Percentiles rank a stretch among this genome's conserved stretches.
These are phyloP conservation scores for Sphagnum fallax DNA, from an alignment of 228 moss, liverwort and hornwort species.

Conservation along the genomic window DNA sequence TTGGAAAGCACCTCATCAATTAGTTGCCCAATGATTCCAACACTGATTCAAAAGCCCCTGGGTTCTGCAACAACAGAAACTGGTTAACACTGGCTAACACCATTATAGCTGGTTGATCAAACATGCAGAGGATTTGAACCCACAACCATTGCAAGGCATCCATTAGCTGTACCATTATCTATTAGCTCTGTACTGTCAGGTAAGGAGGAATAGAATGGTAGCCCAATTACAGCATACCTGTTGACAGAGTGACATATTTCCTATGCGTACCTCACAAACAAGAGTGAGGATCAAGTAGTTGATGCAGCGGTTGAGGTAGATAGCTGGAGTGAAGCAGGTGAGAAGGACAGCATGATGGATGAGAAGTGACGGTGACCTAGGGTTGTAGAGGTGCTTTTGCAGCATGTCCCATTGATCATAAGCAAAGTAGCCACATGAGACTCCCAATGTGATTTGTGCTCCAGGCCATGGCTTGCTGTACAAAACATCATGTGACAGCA, in stretches of 20 bases:
- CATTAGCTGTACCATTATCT: neutral
- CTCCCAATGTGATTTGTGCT: constrained; percentile 48
- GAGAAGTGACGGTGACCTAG: constrained; percentile 64
- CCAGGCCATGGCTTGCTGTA: constrained; percentile 65
- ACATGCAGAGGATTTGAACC: too few species aligned
- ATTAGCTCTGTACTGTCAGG: neutral
- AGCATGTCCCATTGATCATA: constrained; percentile 99
- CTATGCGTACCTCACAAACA: constrained; percentile 58
- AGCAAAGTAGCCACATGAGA: constrained; percentile 78
- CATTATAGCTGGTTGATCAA: too few species aligned
- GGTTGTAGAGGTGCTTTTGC: constrained; percentile 56
- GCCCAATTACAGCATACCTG: neutral
- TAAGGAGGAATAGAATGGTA: neutral
- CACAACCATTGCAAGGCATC: neutral
- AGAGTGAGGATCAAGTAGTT: constrained; percentile 90
- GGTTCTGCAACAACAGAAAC: neutral
- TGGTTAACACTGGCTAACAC: neutral
- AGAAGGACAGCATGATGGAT: constrained; percentile 82
- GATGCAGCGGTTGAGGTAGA: constrained; percentile 46
- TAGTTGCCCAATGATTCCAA: neutral
- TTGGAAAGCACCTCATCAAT: constrained; percentile 1
- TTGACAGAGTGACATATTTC: too few species aligned
- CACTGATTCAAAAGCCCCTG: neutral
- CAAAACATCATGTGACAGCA: constrained; percentile 67
- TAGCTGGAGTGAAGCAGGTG: constrained; percentile 73